Percentiles rank a stretch among this genome's conserved stretches.
phyloP scores from a whole-genome alignment of 1,284 basidiomycete genomes.

The Apiotrichum sp. region DNA sequence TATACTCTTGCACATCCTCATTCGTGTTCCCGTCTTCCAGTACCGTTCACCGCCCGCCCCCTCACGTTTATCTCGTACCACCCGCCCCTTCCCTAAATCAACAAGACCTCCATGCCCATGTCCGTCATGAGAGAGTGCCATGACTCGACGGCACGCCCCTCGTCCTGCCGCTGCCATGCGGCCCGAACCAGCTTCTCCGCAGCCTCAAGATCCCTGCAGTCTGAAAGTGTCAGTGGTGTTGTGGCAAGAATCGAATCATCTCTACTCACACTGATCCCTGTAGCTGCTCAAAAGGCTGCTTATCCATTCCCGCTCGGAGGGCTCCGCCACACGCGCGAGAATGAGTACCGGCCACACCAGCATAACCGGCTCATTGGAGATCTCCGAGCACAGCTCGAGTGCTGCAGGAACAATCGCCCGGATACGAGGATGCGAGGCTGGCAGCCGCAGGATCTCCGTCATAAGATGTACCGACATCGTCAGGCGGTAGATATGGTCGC shows the following conservation, averaged over 20 bases:
- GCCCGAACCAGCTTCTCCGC: background rate
- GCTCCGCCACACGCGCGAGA: background rate
- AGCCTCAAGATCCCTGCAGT: conserved; percentile 3
- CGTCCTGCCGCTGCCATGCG: background rate
- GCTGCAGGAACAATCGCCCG: conserved; percentile 1
- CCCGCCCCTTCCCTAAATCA: background rate
- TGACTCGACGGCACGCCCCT: background rate
- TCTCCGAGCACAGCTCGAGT: conserved; percentile 19
- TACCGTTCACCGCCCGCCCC: too few relatives aligned
- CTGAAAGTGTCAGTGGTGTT: background rate
- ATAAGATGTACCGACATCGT: conserved; percentile 12
- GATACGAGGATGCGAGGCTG: background rate
- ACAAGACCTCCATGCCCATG: background rate
- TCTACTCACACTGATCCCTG: conserved; percentile 1
- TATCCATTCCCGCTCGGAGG: conserved; percentile 1
- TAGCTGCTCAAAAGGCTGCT: background rate
- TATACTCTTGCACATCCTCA: too few relatives aligned
- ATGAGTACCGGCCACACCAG: conserved; percentile 21
- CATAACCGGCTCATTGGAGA: conserved; percentile 16
- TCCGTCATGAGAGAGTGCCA: conserved; percentile 23
- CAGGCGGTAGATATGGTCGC: conserved; percentile 21
- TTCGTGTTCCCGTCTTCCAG: background rate
- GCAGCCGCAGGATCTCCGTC: conserved; percentile 13
- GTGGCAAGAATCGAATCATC: too few relatives aligned
- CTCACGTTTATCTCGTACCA: too few relatives aligned